A percentile compares a stretch with the other conserved stretches of the same genome.
phyloP scores from a whole-genome alignment of 257 asterid genomes.

The Nicotiana obtusifolia region DNA sequence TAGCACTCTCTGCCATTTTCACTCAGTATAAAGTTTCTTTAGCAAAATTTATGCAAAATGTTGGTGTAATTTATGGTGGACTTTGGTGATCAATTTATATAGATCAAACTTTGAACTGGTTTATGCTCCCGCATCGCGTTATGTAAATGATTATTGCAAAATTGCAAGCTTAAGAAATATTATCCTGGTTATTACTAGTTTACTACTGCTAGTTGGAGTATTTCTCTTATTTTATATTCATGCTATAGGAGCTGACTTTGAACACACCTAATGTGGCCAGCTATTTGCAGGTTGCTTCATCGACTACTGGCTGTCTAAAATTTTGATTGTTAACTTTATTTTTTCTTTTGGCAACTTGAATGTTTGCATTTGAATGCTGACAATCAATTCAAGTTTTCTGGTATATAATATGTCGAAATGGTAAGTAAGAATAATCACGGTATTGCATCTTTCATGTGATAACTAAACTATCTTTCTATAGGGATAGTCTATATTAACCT shows the following conservation, averaged over 20 bases:
- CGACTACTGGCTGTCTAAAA: not conserved
- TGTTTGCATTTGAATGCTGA: not conserved
- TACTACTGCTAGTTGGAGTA: not conserved
- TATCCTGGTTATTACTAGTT: not conserved
- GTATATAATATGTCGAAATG: no score
- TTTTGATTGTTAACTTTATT: not conserved
- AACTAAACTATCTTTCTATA: no score
- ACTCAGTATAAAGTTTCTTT: not conserved
- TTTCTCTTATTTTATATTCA: not conserved
- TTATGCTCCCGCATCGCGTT: not conserved
- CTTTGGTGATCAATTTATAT: not conserved
- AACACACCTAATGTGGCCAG: not conserved
- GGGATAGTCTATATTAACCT: no score
- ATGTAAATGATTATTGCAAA: not conserved
- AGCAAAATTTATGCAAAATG: not conserved
- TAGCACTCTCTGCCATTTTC: conserved; percentile 26
- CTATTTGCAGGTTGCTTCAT: not conserved
- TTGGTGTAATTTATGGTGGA: not conserved
- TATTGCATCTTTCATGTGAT: no score
- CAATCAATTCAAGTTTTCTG: no score
- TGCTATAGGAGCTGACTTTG: not conserved
- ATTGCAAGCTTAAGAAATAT: not conserved
- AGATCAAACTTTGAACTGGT: not conserved
- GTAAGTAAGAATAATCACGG: no score
- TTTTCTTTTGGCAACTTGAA: not conserved